These are phyloP conservation scores for Nigrospora osmanthi DNA, from an alignment of 2,329 filamentous ascomycete genomes.

Conservation along the genomic window DNA sequence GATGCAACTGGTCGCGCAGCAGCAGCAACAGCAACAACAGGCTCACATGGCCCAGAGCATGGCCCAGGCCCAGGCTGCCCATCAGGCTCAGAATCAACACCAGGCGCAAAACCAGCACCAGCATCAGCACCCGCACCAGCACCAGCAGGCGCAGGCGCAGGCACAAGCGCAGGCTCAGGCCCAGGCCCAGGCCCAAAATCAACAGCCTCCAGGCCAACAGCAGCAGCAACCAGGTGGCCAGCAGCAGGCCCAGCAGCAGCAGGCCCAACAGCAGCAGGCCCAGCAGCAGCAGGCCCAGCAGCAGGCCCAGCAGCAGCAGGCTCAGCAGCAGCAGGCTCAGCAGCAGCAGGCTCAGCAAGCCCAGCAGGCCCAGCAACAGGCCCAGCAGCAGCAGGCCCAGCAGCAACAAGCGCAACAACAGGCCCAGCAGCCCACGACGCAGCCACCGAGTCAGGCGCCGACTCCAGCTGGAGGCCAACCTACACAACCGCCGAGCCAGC, in stretches of 20 bases:
- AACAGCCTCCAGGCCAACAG: slow-evolving; percentile 13
- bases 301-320: slow-evolving; percentile 10
- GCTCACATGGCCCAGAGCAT: neutral
- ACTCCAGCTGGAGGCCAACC: slow-evolving; percentile 15
- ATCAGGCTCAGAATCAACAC: slow-evolving; percentile 23
- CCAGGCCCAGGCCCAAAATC: slow-evolving; percentile 10
- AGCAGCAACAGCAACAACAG: slow-evolving; percentile 5
- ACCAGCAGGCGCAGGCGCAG: neutral
- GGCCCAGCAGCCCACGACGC: slow-evolving; percentile 12
- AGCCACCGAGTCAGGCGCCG: slow-evolving; percentile 18
- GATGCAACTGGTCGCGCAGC: slow-evolving; percentile 28
- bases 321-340: slow-evolving; percentile 3
- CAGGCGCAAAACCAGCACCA: slow-evolving; percentile 10
- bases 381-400: slow-evolving; percentile 14
- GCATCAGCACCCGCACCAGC: slow-evolving; percentile 7
- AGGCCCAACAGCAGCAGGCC: slow-evolving; percentile 11
- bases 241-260: slow-evolving; percentile 6
- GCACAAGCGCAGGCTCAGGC: slow-evolving; percentile 10
- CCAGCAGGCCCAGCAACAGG: slow-evolving; percentile 7
- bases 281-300: slow-evolving; percentile 12
- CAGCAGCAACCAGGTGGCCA: slow-evolving; percentile 11
- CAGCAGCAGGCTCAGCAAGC: slow-evolving; percentile 1
- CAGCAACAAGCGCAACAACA: slow-evolving; percentile 12
- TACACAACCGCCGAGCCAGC: slow-evolving; percentile 30
- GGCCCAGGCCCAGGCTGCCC: slow-evolving; percentile 23